Conservation (phyloP, 2,329 filamentous ascomycete species). For the Teratosphaeria epicoccoides region DNA sequence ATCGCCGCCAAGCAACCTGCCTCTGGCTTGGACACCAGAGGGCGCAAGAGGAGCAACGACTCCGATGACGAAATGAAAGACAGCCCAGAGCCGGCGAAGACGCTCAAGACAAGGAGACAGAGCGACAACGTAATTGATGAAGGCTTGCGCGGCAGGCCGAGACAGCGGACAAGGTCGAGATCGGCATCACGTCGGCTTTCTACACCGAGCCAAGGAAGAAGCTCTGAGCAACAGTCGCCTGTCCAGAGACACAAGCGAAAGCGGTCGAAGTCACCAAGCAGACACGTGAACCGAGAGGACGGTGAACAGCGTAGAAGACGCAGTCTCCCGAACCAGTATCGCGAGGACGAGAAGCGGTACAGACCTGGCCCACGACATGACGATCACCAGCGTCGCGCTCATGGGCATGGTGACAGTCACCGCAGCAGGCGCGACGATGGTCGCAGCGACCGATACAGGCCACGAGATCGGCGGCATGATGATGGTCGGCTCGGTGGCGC, state of each 20-base stretch:
- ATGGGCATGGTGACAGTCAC: conserved; percentile 7
- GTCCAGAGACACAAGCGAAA: conserved; percentile 26
- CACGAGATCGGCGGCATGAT: conserved; percentile 18
- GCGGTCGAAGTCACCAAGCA: conserved; percentile 25
- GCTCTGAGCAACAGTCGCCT: conserved; percentile 15
- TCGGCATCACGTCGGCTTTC: conserved; percentile 21
- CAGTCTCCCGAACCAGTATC: conserved; percentile 29
- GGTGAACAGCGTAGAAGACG: conserved; percentile 23
- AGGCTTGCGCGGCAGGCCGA: conserved; percentile 26
- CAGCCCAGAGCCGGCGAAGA: conserved; percentile 12
- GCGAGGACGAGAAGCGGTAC: conserved; percentile 19
- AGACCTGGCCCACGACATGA: conserved; percentile 21
- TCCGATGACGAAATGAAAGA: conserved; percentile 21
- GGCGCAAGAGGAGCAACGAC: conserved; percentile 18
- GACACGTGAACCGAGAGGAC: conserved; percentile 13
- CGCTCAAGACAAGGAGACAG: conserved; percentile 21
- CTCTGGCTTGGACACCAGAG: conserved; percentile 12
- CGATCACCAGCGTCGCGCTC: conserved; percentile 7
- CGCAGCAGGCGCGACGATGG: conserved; percentile 11
- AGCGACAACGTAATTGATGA: conserved; percentile 28
- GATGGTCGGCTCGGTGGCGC: conserved; percentile 30
- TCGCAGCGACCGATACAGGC: conserved; percentile 13
- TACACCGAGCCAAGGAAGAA: conserved; percentile 12
- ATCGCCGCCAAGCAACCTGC: not conserved
- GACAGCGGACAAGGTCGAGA: conserved; percentile 21